These are phyloP conservation scores for Cercophora sp. DNA, from an alignment of 495 filamentous ascomycete genomes.

Conservation along the genomic window DNA sequence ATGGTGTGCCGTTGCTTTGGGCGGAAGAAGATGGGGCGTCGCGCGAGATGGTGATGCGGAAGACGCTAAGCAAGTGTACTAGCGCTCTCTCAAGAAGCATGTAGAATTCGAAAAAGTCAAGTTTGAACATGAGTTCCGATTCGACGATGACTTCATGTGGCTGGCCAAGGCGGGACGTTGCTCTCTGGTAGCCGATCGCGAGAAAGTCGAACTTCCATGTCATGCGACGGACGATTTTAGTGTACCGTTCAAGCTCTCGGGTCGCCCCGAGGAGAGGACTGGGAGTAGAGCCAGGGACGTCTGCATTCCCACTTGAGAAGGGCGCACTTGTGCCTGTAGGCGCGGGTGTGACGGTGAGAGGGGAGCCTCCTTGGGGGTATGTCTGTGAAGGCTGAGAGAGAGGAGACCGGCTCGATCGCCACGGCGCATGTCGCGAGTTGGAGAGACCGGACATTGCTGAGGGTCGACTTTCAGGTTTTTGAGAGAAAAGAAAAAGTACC, in stretches of 20 bases:
- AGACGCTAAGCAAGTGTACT: conserved; percentile 56
- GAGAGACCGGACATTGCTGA: conserved; percentile 18
- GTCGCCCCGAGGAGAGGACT: conserved; percentile 22
- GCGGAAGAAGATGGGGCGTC: background rate
- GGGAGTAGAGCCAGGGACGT: too few relatives aligned
- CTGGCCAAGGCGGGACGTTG: conserved; percentile 31
- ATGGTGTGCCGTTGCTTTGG: too few relatives aligned
- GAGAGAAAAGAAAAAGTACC: too few relatives aligned
- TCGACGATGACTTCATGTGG: conserved; percentile 24
- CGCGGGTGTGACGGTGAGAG: background rate
- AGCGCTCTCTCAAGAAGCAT: conserved; percentile 61
- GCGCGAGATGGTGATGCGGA: conserved; percentile 45
- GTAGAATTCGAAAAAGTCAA: conserved; percentile 70
- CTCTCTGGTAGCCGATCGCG: conserved; percentile 47
- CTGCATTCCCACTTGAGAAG: too few relatives aligned
- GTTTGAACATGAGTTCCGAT: conserved; percentile 62
- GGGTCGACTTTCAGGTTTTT: too few relatives aligned
- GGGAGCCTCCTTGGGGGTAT: background rate
- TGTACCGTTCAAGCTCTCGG: conserved; percentile 49
- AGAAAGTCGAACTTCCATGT: conserved; percentile 60
- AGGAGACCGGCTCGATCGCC: background rate
- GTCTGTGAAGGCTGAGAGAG: background rate
- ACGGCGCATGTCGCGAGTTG: conserved; percentile 20
- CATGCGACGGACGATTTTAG: conserved; percentile 53
- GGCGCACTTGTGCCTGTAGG: background rate